A percentile compares a stretch with the other conserved stretches of the same genome.
These are phyloP conservation scores for Kluyveromyces aestuarii DNA, from an alignment of 805 yeast species.

Conservation along the genomic window DNA sequence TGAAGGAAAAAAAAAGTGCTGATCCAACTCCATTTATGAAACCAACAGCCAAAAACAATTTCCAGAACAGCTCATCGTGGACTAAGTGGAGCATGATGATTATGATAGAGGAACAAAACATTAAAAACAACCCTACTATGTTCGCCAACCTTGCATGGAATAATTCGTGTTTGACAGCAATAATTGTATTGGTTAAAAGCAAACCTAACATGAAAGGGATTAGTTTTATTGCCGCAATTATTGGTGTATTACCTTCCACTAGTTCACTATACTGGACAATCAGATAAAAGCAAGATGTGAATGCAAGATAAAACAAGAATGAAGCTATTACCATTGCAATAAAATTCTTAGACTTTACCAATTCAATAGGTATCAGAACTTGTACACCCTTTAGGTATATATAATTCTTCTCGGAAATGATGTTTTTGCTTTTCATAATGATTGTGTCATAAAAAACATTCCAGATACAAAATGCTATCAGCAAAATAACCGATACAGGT, in stretches of 20 bases:
- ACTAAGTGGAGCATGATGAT: conserved; percentile 14
- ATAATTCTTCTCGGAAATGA: conserved; percentile 3
- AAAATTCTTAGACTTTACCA: conserved; percentile 22
- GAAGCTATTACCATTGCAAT: conserved; percentile 14
- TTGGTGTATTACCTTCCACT: conserved; percentile 22
- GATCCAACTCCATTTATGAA: conserved; percentile 18
- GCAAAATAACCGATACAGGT: conserved; percentile 30
- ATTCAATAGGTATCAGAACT: conserved; percentile 23
- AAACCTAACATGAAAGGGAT: conserved; percentile 29
- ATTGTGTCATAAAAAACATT: conserved; percentile 12
- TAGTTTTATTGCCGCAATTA: conserved; percentile 31
- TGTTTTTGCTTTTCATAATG: conserved; percentile 5
- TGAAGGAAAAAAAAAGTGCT: conserved; percentile 29
- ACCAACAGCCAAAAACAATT: conserved; percentile 20
- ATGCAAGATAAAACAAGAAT: conserved; percentile 13
- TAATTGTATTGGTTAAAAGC: conserved; percentile 20
- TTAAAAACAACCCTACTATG: conserved; percentile 9
- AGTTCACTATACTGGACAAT: conserved; percentile 22
- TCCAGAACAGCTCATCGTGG: conserved; percentile 21
- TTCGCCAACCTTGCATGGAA: background rate
- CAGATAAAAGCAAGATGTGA: conserved; percentile 13
- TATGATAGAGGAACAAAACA: conserved; percentile 16
- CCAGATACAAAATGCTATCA: conserved; percentile 28
- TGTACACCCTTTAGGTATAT: conserved; percentile 2
- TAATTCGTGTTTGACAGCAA: conserved; percentile 13